Evolutionary conservation across 345 rosid genomes (phyloP).

Genomic region (Populus euphratica): DNA sequence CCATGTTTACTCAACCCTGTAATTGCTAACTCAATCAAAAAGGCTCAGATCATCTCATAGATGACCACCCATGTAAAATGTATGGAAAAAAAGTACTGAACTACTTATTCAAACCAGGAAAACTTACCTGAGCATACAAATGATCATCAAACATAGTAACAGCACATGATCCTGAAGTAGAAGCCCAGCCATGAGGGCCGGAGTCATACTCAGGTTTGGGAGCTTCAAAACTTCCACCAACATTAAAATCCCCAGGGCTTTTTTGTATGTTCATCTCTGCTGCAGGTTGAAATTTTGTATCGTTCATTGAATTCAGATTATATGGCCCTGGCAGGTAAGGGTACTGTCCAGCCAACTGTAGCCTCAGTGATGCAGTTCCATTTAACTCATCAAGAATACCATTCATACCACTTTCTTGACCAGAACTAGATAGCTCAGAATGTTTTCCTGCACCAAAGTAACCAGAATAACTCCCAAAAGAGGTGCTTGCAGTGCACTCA

Average conservation of each 20-base stretch:
- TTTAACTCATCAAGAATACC: slow-evolving; percentile 52
- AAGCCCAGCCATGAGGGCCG: slow-evolving; percentile 52
- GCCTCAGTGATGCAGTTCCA: slow-evolving; percentile 43
- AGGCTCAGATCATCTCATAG: neutral
- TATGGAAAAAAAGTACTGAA: neutral
- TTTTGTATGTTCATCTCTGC: slow-evolving; percentile 49
- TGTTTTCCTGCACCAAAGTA: slow-evolving; percentile 55
- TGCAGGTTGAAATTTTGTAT: slow-evolving; percentile 40
- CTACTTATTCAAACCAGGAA: neutral
- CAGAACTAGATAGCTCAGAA: slow-evolving; percentile 59
- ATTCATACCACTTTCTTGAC: slow-evolving; percentile 49
- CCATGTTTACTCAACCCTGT: neutral
- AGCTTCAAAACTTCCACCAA: slow-evolving; percentile 55
- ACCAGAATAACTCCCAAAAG: slow-evolving; percentile 68
- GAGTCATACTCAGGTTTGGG: slow-evolving; percentile 42
- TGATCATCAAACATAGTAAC: slow-evolving; percentile 54
- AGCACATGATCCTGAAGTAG: slow-evolving; percentile 52
- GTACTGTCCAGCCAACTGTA: slow-evolving; percentile 44
- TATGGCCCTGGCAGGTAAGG: slow-evolving; percentile 37
- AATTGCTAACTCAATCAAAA: neutral
- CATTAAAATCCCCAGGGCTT: slow-evolving; percentile 48
- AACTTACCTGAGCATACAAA: slow-evolving; percentile 51
- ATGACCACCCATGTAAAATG: neutral
- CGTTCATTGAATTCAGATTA: slow-evolving; percentile 46
- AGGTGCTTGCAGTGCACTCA: slow-evolving; percentile 68